Evolutionary conservation across 2,329 filamentous ascomycete species (phyloP).

Genomic region (Claviceps sp.): DNA sequence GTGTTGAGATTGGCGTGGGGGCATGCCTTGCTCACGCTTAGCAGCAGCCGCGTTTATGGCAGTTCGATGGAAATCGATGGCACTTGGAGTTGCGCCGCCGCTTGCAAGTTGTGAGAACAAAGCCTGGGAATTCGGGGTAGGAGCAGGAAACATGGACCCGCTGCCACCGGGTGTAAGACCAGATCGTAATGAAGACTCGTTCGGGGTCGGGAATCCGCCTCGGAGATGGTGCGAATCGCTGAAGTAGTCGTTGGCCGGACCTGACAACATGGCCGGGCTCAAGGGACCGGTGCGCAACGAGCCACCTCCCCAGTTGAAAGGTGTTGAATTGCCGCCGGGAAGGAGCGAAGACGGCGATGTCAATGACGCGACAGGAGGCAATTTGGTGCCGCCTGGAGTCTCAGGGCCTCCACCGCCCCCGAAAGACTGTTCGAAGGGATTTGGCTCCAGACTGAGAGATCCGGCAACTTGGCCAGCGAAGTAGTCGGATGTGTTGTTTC

Average conservation of each 20-base stretch:
- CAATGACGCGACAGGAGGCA: constrained; percentile 80
- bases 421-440: constrained; percentile 96
- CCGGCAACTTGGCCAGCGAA: constrained; percentile 45
- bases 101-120: constrained; percentile 67
- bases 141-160: constrained; percentile 92
- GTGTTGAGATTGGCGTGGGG: constrained; percentile 15
- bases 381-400: constrained; percentile 68
- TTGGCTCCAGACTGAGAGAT: constrained; percentile 67
- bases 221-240: constrained; percentile 64
- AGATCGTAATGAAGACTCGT: constrained; percentile 86
- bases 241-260: constrained; percentile 78
- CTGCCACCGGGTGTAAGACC: constrained; percentile 89
- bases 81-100: constrained; percentile 76
- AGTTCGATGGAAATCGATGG: constrained; percentile 87
- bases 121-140: constrained; percentile 75
- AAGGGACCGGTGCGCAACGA: constrained; percentile 84
- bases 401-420: constrained; percentile 50
- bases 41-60: constrained; percentile 66
- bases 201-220: constrained; percentile 82
- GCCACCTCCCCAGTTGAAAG: constrained; percentile 67
- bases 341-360: constrained; percentile 79
- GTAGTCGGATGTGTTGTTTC: constrained; percentile 51
- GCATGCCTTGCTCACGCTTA: constrained; percentile 37
- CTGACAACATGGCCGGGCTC: constrained; percentile 94
- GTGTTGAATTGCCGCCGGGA: constrained; percentile 57